Conservation (phyloP, 31 red algal genomes). For the Bonnemaisonia californica region DNA sequence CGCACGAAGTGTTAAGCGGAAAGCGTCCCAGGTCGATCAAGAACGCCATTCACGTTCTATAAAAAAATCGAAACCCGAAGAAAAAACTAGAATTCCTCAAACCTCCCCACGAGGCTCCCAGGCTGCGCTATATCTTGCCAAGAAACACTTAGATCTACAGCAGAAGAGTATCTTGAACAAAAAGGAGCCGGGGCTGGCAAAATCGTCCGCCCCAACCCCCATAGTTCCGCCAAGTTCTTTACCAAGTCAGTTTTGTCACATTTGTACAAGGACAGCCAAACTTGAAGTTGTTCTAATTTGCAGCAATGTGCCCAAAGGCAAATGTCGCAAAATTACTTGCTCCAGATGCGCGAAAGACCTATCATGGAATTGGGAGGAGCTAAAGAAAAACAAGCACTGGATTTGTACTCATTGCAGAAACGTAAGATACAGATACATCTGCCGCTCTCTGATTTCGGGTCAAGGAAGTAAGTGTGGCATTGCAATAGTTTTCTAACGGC, state of each 20-base stretch:
- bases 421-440: not conserved
- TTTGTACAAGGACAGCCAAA: constrained; percentile 32
- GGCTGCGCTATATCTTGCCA: not conserved
- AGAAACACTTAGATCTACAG: not conserved
- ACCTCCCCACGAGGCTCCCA: not conserved
- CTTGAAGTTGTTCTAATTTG: constrained; percentile 13
- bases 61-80: not conserved
- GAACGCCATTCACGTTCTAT: too few relatives aligned
- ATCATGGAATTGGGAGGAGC: not conserved
- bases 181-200: not conserved
- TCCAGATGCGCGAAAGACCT: constrained; percentile 17
- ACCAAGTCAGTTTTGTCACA: constrained; percentile 53
- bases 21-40: too few relatives aligned
- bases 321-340: constrained; percentile 40
- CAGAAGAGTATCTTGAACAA: not conserved
- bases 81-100: not conserved
- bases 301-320: not conserved
- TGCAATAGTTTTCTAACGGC: too few relatives aligned
- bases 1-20: too few relatives aligned
- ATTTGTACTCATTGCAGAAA: constrained; percentile 46
- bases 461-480: too few relatives aligned
- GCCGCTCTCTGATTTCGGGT: too few relatives aligned
- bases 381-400: constrained; percentile 2
- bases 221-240: not conserved
- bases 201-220: not conserved